Conservation (phyloP, 2,329 filamentous ascomycete genomes). For the Arthrobotrys entomopaga region DNA sequence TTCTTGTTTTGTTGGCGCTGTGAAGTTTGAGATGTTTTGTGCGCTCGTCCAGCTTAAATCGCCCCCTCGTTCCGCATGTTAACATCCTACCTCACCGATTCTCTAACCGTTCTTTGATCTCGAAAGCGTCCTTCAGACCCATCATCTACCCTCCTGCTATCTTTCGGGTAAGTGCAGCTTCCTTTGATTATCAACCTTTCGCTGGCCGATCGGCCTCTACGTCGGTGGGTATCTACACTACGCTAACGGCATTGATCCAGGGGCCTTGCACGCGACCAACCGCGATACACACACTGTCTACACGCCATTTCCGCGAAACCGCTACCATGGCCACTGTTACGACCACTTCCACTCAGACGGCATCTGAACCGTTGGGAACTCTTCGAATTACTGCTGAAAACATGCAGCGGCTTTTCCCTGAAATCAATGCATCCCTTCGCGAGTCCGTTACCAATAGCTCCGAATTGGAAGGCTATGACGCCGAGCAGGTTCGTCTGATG, state of each 20-base stretch:
- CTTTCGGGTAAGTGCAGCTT: constrained; percentile 47
- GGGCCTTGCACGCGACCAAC: constrained; percentile 36
- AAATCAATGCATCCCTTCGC: constrained; percentile 71
- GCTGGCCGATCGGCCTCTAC: background rate
- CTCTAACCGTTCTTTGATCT: constrained; percentile 15
- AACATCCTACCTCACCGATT: background rate
- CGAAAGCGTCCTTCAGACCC: constrained; percentile 26
- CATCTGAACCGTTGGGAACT: constrained; percentile 64
- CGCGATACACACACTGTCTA: constrained; percentile 14
- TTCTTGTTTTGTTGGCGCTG: no score
- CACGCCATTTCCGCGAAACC: constrained; percentile 21
- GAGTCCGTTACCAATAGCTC: constrained; percentile 74
- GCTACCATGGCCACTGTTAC: constrained; percentile 61
- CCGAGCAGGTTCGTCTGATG: constrained; percentile 97
- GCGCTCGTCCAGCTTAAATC: constrained; percentile 27
- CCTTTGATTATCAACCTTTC: background rate
- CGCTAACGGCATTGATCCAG: constrained; percentile 19
- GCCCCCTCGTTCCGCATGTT: background rate
- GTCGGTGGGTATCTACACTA: constrained; percentile 1
- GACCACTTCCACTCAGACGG: constrained; percentile 60
- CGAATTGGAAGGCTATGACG: constrained; percentile 90
- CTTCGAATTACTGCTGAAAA: constrained; percentile 79
- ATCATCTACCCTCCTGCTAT: constrained; percentile 12
- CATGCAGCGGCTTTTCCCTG: constrained; percentile 87
- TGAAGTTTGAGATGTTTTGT: constrained; percentile 7